Evolutionary conservation across 352 stramenopile genomes (phyloP).

Genomic region (Globisporangium barbulae): DNA sequence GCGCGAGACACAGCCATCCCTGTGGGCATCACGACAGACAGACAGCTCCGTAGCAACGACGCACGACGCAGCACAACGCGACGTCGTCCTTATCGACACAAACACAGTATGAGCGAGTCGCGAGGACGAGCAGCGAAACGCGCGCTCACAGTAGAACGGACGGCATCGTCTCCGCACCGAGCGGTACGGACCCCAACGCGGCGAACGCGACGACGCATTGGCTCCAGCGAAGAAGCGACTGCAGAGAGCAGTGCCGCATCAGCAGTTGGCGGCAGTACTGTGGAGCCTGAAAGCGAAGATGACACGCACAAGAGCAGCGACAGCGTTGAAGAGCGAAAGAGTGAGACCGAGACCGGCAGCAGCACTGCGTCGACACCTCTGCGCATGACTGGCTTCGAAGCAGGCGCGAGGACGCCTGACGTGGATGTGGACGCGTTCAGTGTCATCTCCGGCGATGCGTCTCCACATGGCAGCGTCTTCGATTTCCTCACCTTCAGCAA

Average conservation of each 20-base stretch:
- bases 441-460: conserved; percentile 50
- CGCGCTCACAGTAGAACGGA: background rate
- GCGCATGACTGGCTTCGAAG: conserved; percentile 12
- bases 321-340: conserved; percentile 2
- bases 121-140: conserved; percentile 15
- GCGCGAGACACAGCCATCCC: background rate
- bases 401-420: conserved; percentile 20
- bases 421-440: conserved; percentile 33
- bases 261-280: background rate
- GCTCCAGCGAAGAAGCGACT: conserved; percentile 1
- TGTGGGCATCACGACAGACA: background rate
- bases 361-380: conserved; percentile 16
- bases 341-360: conserved; percentile 16
- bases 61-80: background rate
- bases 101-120: background rate
- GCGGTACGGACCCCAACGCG: background rate
- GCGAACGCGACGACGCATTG: conserved; percentile 15
- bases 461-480: conserved; percentile 39
- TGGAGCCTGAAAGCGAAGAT: conserved; percentile 15
- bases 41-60: background rate
- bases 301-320: conserved; percentile 3
- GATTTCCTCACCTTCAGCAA: conserved; percentile 45
- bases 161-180: background rate
- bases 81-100: background rate
- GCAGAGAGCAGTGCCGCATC: background rate